Percentiles rank a stretch among this genome's conserved stretches.
These are phyloP conservation scores for Fallopia convolvulus DNA, from an alignment of 148 eudicot species.

Conservation along the genomic window DNA sequence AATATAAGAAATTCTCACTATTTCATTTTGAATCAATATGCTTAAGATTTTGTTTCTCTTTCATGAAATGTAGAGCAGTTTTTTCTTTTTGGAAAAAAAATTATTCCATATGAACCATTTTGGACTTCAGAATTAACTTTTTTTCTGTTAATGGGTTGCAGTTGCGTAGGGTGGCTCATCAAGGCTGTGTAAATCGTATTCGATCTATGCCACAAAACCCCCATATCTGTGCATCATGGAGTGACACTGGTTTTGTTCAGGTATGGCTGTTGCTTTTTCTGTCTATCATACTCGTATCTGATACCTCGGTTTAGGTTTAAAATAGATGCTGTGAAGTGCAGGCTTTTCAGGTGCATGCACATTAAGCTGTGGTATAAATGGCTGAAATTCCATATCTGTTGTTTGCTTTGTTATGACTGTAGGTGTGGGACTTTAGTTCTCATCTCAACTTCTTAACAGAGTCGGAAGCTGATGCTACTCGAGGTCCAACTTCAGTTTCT, in stretches of 20 bases:
- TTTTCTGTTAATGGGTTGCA: conserved; percentile 25
- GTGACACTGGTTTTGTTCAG: conserved; percentile 77
- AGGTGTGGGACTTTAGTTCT: conserved; percentile 87
- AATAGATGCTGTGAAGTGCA: not conserved
- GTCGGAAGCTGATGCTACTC: conserved; percentile 36
- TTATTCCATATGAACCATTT: not conserved
- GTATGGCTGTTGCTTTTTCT: conserved; percentile 18
- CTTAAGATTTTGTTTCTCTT: not conserved
- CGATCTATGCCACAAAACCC: conserved; percentile 89
- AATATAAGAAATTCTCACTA: not conserved
- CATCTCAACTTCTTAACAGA: conserved; percentile 69
- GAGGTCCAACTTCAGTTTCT: conserved; percentile 28
- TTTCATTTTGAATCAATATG: not conserved
- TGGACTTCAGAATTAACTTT: not conserved
- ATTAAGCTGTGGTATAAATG: too few relatives aligned
- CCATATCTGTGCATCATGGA: conserved; percentile 91
- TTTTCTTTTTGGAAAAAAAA: too few relatives aligned
- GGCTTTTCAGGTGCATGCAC: not conserved
- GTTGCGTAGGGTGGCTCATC: conserved; percentile 86
- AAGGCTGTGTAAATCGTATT: conserved; percentile 80
- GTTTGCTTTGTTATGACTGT: conserved; percentile 4
- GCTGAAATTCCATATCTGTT: not conserved
- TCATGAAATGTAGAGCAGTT: not conserved
- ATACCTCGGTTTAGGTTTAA: not conserved
- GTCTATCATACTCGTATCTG: not conserved